Conservation (phyloP, 148 eudicot species). For the Heliosperma pusillum region DNA sequence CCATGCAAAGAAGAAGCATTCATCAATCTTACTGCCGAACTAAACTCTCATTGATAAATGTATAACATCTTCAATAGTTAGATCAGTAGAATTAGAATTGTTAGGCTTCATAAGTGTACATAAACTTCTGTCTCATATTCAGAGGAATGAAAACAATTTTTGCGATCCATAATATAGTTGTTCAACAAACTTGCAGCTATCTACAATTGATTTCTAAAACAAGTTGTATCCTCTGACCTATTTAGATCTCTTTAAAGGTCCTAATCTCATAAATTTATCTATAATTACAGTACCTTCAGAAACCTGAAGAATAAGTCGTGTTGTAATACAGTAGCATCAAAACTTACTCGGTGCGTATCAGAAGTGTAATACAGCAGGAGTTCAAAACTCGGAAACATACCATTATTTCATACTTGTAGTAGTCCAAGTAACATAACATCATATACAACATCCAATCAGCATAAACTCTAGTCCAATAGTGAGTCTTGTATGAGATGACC, state of each 20-base stretch:
- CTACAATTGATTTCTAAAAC: background rate
- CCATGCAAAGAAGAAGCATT: constrained; percentile 51
- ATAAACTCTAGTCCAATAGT: background rate
- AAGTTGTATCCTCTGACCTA: background rate
- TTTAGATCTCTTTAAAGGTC: background rate
- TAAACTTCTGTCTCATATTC: background rate
- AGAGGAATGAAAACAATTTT: background rate
- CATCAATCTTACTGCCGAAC: constrained; percentile 29
- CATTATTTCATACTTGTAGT: too few species aligned
- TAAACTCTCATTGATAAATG: constrained; percentile 7
- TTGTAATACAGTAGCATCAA: background rate
- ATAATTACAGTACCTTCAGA: background rate
- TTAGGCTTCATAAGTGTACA: constrained; percentile 3
- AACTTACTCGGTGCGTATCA: background rate
- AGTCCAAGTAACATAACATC: background rate
- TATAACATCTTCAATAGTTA: background rate
- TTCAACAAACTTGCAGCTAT: background rate
- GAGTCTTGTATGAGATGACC: background rate
- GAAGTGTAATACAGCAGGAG: background rate
- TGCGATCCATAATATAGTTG: background rate
- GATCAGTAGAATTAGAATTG: background rate
- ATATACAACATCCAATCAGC: background rate
- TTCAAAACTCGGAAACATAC: background rate
- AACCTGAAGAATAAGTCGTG: too few species aligned
- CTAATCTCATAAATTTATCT: background rate